A percentile compares a stretch with the other conserved stretches of the same genome.
These are phyloP conservation scores for Auricularia cornea DNA, from an alignment of 768 basidiomycete species.

Conservation along the genomic window DNA sequence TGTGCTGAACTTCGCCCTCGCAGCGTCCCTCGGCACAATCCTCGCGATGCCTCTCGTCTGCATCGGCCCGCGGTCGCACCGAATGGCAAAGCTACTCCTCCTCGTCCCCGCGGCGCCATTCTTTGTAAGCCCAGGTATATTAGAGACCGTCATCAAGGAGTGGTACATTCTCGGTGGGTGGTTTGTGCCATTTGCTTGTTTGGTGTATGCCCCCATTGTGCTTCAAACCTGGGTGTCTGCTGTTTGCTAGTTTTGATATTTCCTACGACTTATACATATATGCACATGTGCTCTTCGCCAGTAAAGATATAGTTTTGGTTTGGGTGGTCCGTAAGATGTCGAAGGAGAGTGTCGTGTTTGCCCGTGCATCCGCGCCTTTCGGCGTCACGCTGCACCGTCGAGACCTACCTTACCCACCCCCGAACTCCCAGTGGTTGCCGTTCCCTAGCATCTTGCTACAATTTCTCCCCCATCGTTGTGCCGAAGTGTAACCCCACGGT, in stretches of 20 bases:
- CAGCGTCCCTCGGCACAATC: constrained; percentile 56
- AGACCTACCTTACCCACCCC: no score
- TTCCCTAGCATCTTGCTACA: no score
- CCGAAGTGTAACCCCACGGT: no score
- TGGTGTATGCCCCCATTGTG: constrained; percentile 69
- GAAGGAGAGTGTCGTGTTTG: no score
- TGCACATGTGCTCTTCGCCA: no score
- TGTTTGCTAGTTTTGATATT: not conserved
- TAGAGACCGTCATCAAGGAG: constrained; percentile 57
- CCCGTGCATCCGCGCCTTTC: no score
- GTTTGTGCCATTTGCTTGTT: constrained; percentile 75
- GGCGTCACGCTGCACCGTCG: no score
- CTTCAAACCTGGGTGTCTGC: constrained; percentile 53
- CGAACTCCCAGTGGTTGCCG: no score
- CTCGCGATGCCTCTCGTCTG: constrained; percentile 54
- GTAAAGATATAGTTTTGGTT: no score
- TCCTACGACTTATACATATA: no score
- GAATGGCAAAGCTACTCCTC: constrained; percentile 1
- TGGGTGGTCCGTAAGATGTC: no score
- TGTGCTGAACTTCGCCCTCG: constrained; percentile 89
- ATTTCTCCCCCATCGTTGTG: no score
- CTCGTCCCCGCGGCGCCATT: constrained; percentile 14
- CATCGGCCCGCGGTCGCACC: constrained; percentile 27
- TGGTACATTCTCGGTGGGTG: constrained; percentile 76
- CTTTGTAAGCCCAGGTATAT: constrained; percentile 42